Evolutionary conservation across 768 basidiomycete species (phyloP).

Genomic region (Trametes sanguinea): DNA sequence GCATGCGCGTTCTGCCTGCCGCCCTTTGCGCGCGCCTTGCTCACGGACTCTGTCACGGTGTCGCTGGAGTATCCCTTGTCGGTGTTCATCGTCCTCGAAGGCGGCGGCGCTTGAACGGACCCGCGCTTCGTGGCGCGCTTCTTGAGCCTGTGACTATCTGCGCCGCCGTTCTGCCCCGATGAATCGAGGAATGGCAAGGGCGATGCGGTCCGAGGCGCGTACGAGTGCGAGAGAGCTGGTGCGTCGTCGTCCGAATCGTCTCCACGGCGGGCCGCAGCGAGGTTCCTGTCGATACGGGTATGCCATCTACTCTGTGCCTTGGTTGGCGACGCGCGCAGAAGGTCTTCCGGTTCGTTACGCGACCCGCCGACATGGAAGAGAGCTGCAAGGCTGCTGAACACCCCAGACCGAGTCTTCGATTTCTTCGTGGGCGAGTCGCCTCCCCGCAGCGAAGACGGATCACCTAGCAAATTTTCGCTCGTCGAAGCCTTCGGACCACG

Average conservation of each 20-base stretch:
- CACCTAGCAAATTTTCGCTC: background rate
- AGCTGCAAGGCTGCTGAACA: slow-evolving; percentile 49
- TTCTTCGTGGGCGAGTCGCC: slow-evolving; percentile 15
- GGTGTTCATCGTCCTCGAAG: background rate
- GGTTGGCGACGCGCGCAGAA: slow-evolving; percentile 5
- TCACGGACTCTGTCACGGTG: slow-evolving; percentile 18
- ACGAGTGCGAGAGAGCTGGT: slow-evolving; percentile 10
- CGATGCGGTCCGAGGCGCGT: background rate
- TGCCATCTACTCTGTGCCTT: slow-evolving; percentile 33
- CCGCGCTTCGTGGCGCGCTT: slow-evolving; percentile 25
- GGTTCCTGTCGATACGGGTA: slow-evolving; percentile 40
- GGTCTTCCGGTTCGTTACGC: slow-evolving; percentile 2
- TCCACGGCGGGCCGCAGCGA: slow-evolving; percentile 25
- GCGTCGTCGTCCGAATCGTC: slow-evolving; percentile 34
- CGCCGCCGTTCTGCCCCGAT: background rate
- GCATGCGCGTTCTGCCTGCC: slow-evolving; percentile 1
- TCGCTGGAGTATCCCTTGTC: slow-evolving; percentile 34
- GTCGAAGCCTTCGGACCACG: slow-evolving; percentile 12
- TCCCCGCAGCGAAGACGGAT: slow-evolving; percentile 2
- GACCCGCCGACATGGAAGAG: slow-evolving; percentile 39
- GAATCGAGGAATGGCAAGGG: slow-evolving; percentile 7
- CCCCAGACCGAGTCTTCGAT: slow-evolving; percentile 22
- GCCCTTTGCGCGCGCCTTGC: slow-evolving; percentile 20
- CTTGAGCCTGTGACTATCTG: slow-evolving; percentile 21
- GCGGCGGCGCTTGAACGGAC: slow-evolving; percentile 16